Percentiles rank a stretch among this genome's conserved stretches.
These are phyloP conservation scores for Tylopilus rubrobrunneus DNA, from an alignment of 768 basidiomycete genomes.

Conservation along the genomic window DNA sequence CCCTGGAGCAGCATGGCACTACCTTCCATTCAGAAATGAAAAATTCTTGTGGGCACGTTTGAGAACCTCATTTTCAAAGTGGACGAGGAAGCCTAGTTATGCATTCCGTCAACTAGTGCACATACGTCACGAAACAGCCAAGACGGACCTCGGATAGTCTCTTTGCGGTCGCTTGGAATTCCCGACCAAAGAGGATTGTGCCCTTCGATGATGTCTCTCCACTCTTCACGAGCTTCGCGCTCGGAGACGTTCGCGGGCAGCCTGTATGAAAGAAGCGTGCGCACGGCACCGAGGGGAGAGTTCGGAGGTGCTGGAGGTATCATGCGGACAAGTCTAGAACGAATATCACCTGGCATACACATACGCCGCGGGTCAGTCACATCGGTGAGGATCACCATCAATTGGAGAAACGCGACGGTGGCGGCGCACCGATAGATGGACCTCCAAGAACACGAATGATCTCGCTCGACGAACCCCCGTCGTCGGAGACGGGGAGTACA, in stretches of 20 bases:
- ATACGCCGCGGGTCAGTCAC: constrained; percentile 2
- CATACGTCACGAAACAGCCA: background rate
- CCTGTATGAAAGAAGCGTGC: constrained; percentile 73
- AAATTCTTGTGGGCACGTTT: constrained; percentile 92
- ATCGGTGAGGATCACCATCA: constrained; percentile 7
- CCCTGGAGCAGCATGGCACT: constrained; percentile 12
- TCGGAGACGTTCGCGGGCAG: constrained; percentile 67
- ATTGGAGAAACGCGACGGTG: constrained; percentile 9
- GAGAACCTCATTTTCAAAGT: constrained; percentile 85
- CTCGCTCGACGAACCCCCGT: constrained; percentile 93
- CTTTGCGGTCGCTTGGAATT: constrained; percentile 86
- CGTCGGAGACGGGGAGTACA: constrained; percentile 90
- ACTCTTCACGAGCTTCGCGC: constrained; percentile 78
- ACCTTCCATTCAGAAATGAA: constrained; percentile 89
- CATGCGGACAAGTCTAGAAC: constrained; percentile 83
- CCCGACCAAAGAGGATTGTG: constrained; percentile 75
- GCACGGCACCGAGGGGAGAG: constrained; percentile 71
- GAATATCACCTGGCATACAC: constrained; percentile 64
- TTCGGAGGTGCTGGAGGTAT: constrained; percentile 62
- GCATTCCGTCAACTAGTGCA: background rate
- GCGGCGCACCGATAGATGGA: constrained; percentile 67
- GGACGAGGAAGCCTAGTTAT: constrained; percentile 77
- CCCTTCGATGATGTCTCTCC: constrained; percentile 92
- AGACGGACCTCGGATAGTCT: constrained; percentile 75
- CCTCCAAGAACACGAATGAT: constrained; percentile 89